Percentiles rank a stretch among this genome's conserved stretches.
Evolutionary conservation across 768 basidiomycete genomes (phyloP).

Genomic region (Hygrocybe punicea): DNA sequence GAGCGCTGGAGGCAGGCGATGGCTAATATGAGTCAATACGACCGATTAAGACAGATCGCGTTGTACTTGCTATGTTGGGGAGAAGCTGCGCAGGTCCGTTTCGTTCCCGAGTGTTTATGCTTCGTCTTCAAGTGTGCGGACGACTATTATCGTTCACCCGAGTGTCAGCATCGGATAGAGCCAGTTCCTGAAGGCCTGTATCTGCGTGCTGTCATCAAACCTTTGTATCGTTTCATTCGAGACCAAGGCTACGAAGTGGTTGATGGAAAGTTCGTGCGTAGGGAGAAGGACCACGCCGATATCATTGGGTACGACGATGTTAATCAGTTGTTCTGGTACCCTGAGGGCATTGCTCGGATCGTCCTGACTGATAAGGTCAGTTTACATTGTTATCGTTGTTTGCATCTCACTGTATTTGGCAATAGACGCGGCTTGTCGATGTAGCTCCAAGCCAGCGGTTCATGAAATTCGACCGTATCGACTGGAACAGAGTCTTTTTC

Average conservation of each 20-base stretch:
- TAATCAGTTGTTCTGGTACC: slow-evolving; percentile 99
- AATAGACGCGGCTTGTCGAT: slow-evolving; percentile 84
- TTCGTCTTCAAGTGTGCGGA: slow-evolving; percentile 99
- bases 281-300: slow-evolving; percentile 88
- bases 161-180: slow-evolving; percentile 90
- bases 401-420: slow-evolving; percentile 2
- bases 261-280: slow-evolving; percentile 90
- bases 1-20: slow-evolving; percentile 96
- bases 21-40: slow-evolving; percentile 98
- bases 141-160: slow-evolving; percentile 98
- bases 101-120: slow-evolving; percentile 93
- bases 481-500: slow-evolving; percentile 96
- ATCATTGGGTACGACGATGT: slow-evolving; percentile 99
- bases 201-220: slow-evolving; percentile 84
- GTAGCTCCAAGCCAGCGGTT: slow-evolving; percentile 88
- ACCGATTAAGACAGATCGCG: slow-evolving; percentile 93
- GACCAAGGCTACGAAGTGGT: slow-evolving; percentile 97
- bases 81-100: slow-evolving; percentile 95
- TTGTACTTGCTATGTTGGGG: slow-evolving; percentile 96
- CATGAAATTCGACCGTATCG: slow-evolving; percentile 95
- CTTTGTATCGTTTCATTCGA: slow-evolving; percentile 92
- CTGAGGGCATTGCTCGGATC: slow-evolving; percentile 94
- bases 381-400: neutral
- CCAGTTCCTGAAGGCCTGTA: slow-evolving; percentile 96
- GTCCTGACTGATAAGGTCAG: slow-evolving; percentile 80